Evolutionary conservation across 371 early-diverging fungal species (phyloP).

Genomic region (Basidiobolus heterosporus): DNA sequence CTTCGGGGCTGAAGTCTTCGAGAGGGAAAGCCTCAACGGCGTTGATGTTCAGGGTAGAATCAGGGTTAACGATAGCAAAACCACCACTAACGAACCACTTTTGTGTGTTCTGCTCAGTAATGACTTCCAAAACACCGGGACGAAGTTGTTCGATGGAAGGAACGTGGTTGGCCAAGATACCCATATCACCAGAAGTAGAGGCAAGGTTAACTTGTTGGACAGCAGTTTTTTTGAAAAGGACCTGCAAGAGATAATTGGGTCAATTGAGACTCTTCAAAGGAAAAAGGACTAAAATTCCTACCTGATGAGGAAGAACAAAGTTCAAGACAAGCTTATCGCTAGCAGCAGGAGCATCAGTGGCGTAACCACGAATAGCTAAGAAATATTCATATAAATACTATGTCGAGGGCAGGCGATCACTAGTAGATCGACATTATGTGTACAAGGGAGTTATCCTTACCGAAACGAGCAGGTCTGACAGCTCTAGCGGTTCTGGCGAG

Average conservation of each 20-base stretch:
- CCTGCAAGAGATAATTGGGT: slow-evolving; percentile 10
- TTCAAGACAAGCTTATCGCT: slow-evolving; percentile 69
- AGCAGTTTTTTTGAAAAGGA: slow-evolving; percentile 54
- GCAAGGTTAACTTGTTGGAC: slow-evolving; percentile 90
- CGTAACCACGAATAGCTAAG: slow-evolving; percentile 40
- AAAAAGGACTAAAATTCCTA: slow-evolving; percentile 9
- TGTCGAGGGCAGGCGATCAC: too few species aligned
- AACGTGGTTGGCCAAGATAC: slow-evolving; percentile 95
- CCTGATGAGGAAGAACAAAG: slow-evolving; percentile 85
- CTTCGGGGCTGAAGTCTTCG: slow-evolving; percentile 68
- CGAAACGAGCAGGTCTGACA: slow-evolving; percentile 22
- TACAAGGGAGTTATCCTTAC: slow-evolving; percentile 16
- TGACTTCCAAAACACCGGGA: slow-evolving; percentile 79
- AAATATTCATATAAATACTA: neutral
- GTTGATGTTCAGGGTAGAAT: slow-evolving; percentile 90
- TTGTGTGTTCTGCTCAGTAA: slow-evolving; percentile 54
- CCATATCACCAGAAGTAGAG: slow-evolving; percentile 90
- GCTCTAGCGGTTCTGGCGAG: slow-evolving; percentile 36
- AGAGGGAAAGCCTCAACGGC: slow-evolving; percentile 88
- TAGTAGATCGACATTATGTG: too few species aligned
- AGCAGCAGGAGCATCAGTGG: slow-evolving; percentile 48
- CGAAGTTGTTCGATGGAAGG: slow-evolving; percentile 90
- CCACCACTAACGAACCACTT: slow-evolving; percentile 96
- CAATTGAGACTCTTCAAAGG: neutral
- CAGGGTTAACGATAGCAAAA: slow-evolving; percentile 91